These are phyloP conservation scores for Eutrema yunnanense DNA, from an alignment of 345 rosid species.

Conservation along the genomic window DNA sequence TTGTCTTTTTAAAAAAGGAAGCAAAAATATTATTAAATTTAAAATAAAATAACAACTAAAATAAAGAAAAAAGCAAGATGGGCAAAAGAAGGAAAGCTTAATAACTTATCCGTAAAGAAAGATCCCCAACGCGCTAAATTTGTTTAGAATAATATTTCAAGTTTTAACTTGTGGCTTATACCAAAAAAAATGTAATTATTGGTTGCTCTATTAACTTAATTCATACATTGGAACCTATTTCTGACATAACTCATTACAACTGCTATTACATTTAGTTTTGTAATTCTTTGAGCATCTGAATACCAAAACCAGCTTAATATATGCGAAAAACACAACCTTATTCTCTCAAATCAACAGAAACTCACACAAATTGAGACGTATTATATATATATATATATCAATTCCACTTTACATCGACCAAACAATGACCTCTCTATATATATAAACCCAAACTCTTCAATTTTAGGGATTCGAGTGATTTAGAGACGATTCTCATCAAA, in stretches of 20 bases:
- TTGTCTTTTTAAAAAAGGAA: background rate
- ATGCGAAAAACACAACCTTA: background rate
- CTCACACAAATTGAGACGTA: background rate
- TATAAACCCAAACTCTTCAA: background rate
- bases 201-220: background rate
- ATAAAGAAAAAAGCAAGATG: slow-evolving; percentile 15
- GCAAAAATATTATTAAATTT: background rate
- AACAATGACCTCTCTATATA: background rate
- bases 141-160: slow-evolving; percentile 8
- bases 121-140: slow-evolving; percentile 1
- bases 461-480: background rate
- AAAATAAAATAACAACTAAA: background rate
- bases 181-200: background rate
- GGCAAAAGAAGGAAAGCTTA: slow-evolving; percentile 10
- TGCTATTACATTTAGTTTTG: background rate
- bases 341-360: background rate
- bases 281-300: background rate
- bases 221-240: background rate
- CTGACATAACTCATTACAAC: background rate
- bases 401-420: background rate
- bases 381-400: too few relatives aligned
- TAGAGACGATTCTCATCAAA: background rate
- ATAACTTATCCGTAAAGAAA: slow-evolving; percentile 22
- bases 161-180: background rate
- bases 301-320: background rate